Evolutionary conservation across 2,329 filamentous ascomycete species (phyloP).

Genomic region (Colletotrichum sp.): DNA sequence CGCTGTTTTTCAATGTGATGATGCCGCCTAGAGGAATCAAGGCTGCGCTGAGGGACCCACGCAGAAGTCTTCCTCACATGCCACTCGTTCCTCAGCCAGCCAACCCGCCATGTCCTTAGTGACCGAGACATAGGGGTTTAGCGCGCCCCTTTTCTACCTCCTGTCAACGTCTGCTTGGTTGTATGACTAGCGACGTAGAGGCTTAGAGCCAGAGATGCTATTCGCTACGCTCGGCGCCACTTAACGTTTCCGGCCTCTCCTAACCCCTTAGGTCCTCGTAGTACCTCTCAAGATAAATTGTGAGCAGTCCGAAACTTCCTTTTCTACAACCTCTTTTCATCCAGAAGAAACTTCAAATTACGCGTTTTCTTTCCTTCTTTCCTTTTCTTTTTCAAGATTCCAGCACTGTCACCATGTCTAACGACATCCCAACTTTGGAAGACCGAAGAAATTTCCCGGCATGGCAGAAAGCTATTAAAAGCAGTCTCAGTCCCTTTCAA

Average conservation of each 20-base stretch:
- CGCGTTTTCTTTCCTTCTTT: too few species aligned
- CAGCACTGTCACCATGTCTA: background rate
- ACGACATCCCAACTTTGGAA: fast-evolving
- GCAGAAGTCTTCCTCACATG: background rate
- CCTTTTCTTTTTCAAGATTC: too few species aligned
- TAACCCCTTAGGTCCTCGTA: background rate
- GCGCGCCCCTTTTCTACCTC: background rate
- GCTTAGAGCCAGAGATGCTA: background rate
- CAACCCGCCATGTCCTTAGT: background rate
- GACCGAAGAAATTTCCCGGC: background rate
- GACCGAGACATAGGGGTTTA: background rate
- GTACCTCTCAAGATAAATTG: background rate
- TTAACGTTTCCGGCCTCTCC: background rate
- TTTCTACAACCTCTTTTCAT: background rate
- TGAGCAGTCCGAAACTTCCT: background rate
- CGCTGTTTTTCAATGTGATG: background rate
- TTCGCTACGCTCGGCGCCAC: background rate
- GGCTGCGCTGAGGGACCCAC: background rate
- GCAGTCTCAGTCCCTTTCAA: fast-evolving
- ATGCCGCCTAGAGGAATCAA: background rate
- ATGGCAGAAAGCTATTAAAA: background rate
- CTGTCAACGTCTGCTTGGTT: background rate
- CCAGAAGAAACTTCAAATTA: background rate
- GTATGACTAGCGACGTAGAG: background rate
- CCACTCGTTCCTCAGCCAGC: background rate